These are phyloP conservation scores for Magnusiomyces starmeri DNA, from an alignment of 1,139 yeast genomes.

Conservation along the genomic window DNA sequence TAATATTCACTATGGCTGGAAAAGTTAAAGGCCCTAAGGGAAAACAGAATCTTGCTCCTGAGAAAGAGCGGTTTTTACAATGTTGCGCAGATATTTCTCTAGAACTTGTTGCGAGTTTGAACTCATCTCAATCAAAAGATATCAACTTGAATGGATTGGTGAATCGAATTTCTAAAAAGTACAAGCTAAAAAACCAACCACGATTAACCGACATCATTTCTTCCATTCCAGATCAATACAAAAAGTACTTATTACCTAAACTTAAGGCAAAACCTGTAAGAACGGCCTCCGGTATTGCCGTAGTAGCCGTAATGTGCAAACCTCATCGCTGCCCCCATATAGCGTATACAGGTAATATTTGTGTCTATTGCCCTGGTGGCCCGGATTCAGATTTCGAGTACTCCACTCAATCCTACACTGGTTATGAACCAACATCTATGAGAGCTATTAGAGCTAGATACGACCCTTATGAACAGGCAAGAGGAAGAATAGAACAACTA, in stretches of 20 bases:
- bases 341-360: slow-evolving; percentile 96
- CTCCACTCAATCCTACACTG: slow-evolving; percentile 96
- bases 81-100: slow-evolving; percentile 90
- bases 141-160: slow-evolving; percentile 87
- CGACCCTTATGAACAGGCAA: slow-evolving; percentile 97
- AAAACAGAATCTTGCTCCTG: slow-evolving; percentile 37
- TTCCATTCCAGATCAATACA: slow-evolving; percentile 93
- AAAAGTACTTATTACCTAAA: slow-evolving; percentile 84
- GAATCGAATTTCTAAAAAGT: slow-evolving; percentile 78
- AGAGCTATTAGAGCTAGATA: slow-evolving; percentile 95
- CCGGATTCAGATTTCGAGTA: slow-evolving; percentile 98
- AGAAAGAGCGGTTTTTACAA: slow-evolving; percentile 85
- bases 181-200: slow-evolving; percentile 88
- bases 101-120: slow-evolving; percentile 75
- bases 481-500: slow-evolving; percentile 94
- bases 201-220: slow-evolving; percentile 89
- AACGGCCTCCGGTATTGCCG: slow-evolving; percentile 96
- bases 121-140: slow-evolving; percentile 66
- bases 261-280: slow-evolving; percentile 96
- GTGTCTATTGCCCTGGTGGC: slow-evolving; percentile 99
- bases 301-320: slow-evolving; percentile 98
- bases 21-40: slow-evolving; percentile 25
- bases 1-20: slow-evolving; percentile 1
- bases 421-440: slow-evolving; percentile 99
- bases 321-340: slow-evolving; percentile 99